Conservation (phyloP, 163 green algal species). For the Prototheca stagnorum region DNA sequence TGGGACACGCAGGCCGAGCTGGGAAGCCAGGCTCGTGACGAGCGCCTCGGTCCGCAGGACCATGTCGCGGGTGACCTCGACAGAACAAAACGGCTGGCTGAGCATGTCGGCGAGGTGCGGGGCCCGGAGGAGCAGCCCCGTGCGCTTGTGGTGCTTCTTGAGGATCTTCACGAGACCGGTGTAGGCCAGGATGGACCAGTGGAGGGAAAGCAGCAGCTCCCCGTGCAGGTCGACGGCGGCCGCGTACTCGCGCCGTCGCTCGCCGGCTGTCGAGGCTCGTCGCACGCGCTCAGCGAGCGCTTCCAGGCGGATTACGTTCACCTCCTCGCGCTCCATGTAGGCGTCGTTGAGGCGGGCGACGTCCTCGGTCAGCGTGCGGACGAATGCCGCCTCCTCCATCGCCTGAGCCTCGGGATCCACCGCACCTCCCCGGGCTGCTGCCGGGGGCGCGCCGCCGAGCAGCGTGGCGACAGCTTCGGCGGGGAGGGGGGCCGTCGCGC, state of each 20-base stretch:
- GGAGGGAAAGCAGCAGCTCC: constrained; percentile 62
- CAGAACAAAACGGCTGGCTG: constrained; percentile 66
- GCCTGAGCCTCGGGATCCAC: not conserved
- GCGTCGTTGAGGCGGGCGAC: constrained; percentile 46
- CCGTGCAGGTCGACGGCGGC: constrained; percentile 52
- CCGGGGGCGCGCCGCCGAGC: not conserved
- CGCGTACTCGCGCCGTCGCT: constrained; percentile 3
- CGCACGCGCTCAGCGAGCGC: constrained; percentile 1
- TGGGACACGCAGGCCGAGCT: constrained; percentile 2
- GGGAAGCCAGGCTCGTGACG: not conserved
- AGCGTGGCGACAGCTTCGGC: not conserved
- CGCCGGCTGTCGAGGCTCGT: not conserved
- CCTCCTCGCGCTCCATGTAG: constrained; percentile 63
- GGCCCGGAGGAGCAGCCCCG: constrained; percentile 47
- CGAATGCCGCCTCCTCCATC: constrained; percentile 17
- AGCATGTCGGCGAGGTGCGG: constrained; percentile 64
- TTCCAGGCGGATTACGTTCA: constrained; percentile 38
- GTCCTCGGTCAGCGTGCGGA: constrained; percentile 9
- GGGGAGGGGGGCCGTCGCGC: not conserved
- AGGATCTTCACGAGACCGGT: constrained; percentile 70
- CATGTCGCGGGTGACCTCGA: constrained; percentile 22
- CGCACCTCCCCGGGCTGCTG: not conserved
- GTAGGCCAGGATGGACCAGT: constrained; percentile 72
- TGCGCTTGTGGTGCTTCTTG: constrained; percentile 82
- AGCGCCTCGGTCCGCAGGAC: constrained; percentile 4